Conservation (phyloP, 495 filamentous ascomycete genomes). For the Cercophora samala region DNA sequence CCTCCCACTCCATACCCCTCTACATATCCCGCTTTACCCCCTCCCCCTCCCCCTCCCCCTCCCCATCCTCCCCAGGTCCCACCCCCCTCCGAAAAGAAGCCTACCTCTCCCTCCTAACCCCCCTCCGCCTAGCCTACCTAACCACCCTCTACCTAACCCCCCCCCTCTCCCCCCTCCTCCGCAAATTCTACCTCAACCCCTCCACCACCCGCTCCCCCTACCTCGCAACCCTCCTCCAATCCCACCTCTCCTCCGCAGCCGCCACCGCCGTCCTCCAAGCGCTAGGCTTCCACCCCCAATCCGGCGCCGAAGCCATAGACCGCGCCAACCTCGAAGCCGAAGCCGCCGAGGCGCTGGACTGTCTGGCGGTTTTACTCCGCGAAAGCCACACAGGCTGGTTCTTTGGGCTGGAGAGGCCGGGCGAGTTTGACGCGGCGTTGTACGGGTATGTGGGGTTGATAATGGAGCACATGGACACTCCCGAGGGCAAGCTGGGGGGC, state of each 20-base stretch:
- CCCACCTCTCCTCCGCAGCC: conserved; percentile 68
- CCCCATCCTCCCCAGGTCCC: too few species aligned
- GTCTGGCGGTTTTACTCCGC: conserved; percentile 67
- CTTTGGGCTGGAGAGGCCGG: conserved; percentile 48
- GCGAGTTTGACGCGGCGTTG: conserved; percentile 78
- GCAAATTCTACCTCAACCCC: conserved; percentile 64
- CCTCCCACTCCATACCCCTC: conserved; percentile 18
- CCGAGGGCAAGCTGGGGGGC: conserved; percentile 16
- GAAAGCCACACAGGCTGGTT: conserved; percentile 48
- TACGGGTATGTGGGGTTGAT: conserved; percentile 90
- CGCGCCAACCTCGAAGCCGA: conserved; percentile 61
- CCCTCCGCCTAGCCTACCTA: conserved; percentile 84
- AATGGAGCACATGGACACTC: conserved; percentile 34
- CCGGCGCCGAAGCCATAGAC: conserved; percentile 45
- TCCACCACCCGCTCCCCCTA: conserved; percentile 57
- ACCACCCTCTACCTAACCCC: conserved; percentile 74
- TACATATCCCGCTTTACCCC: conserved; percentile 58
- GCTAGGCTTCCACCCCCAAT: neutral
- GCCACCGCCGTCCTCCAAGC: conserved; percentile 27
- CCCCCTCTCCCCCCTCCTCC: conserved; percentile 59
- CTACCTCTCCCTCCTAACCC: conserved; percentile 77
- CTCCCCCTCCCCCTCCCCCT: conserved; percentile 12
- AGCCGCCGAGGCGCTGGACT: conserved; percentile 67
- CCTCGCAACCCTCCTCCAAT: conserved; percentile 59
- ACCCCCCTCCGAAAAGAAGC: conserved; percentile 56